Evolutionary conservation across 176 grass and related monocot genomes (phyloP), one percentile per base, ranked within the genome.

Genomic region (Oryza australiensis): DNA sequence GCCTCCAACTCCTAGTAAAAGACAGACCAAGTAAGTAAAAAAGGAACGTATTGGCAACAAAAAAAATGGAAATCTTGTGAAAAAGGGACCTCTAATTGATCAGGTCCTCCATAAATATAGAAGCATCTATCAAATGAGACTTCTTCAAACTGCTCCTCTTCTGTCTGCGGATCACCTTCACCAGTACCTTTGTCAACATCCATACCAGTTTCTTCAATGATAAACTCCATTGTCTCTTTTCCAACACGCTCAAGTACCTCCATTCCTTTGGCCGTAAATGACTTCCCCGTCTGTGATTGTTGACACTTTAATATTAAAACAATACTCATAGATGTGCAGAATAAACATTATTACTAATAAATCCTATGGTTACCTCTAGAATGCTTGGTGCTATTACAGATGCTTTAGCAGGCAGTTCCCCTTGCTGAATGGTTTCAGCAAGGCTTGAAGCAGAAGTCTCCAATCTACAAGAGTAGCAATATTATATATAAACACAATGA

Each of bases 71-170:
- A 70, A 78, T 35, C 43, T 43, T 76, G 51, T n/a, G 20, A 62
- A 92, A 92, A 85, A 79, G 26, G 30, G 75, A 94, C 94, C 92
- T 99, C 93, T 20, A 99, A 86, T 59, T 95, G 93, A 91, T 99
- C 96, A 80, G 96, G 96, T 40, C 96, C 96, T 59, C 96, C 96
- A 88, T 99, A 99, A 77, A 99, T 99, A 73, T 95, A 99, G 81
- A 99, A 99, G 83, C 93, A 99, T 86, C 96, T 87, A 51, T 99
- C 96, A 42, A 99, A 99, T 73, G 96, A 95, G 16, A 87, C 85
- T 80, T 99, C 96, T 90, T 99, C 96, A 80, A 91, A 88, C n/a
- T 91, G 88, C 62, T 95, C 90, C 62, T 93, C 93, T 86, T 95
- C 95, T 33, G 73, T 77, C 65, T 89, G 79, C 70, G 82, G 82